Conservation (phyloP, 768 basidiomycete genomes). For the Vishniacozyma victoriae region DNA sequence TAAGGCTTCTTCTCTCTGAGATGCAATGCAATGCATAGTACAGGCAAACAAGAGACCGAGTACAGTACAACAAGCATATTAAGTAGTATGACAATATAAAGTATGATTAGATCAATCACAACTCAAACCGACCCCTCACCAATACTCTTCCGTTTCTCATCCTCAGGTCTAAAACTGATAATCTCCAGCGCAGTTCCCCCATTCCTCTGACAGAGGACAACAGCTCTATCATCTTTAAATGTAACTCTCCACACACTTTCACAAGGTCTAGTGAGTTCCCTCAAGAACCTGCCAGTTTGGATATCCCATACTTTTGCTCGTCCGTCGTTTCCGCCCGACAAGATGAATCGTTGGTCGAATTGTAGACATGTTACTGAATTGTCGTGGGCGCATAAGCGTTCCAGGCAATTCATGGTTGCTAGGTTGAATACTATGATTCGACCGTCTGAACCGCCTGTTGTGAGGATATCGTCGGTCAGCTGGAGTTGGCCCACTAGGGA, state of each 20-base stretch:
- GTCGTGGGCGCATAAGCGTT: conserved; percentile 79
- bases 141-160: conserved; percentile 5
- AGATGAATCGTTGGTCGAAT: conserved; percentile 72
- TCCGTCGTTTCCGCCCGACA: conserved; percentile 73
- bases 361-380: conserved; percentile 79
- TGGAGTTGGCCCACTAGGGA: conserved; percentile 88
- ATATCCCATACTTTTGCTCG: conserved; percentile 54
- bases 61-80: no score
- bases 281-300: conserved; percentile 60
- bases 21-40: no score
- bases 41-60: no score
- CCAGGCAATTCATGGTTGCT: conserved; percentile 45
- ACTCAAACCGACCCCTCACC: no score
- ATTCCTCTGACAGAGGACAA: conserved; percentile 70
- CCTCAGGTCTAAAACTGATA: conserved; percentile 53
- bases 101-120: no score
- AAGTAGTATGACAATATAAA: no score
- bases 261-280: conserved; percentile 69
- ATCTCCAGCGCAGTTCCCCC: conserved; percentile 84
- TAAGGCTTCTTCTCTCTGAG: no score
- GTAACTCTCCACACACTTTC: conserved; percentile 74
- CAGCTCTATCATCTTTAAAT: conserved; percentile 65
- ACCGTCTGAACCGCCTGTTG: conserved; percentile 84
- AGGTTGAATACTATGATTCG: conserved; percentile 69
- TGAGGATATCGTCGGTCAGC: conserved; percentile 59